These are phyloP conservation scores for Emericellopsis terricola DNA, from an alignment of 495 filamentous ascomycete species.

Conservation along the genomic window DNA sequence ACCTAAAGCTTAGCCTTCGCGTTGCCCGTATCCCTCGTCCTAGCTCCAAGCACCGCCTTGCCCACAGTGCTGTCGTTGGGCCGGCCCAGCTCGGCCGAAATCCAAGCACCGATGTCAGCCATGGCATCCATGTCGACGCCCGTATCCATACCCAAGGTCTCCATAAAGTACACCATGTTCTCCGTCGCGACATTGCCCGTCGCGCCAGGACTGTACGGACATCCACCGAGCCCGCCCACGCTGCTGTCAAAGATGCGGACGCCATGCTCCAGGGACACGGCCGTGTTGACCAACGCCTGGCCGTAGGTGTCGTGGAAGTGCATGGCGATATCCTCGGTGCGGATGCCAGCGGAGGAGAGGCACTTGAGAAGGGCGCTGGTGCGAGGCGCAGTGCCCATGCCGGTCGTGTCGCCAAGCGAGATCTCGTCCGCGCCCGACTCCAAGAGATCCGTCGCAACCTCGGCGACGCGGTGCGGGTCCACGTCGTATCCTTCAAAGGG, in stretches of 20 bases:
- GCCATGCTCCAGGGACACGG: slow-evolving; percentile 73
- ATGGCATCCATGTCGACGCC: slow-evolving; percentile 75
- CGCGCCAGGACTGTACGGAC: slow-evolving; percentile 83
- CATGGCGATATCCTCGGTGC: slow-evolving; percentile 65
- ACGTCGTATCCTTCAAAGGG: slow-evolving; percentile 86
- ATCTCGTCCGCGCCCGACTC: slow-evolving; percentile 97
- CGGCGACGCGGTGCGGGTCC: slow-evolving; percentile 57
- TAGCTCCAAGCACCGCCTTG: slow-evolving; percentile 51
- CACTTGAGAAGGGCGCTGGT: slow-evolving; percentile 53
- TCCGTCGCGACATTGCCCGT: slow-evolving; percentile 94
- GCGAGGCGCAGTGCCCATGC: slow-evolving; percentile 81
- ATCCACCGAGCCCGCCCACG: slow-evolving; percentile 83
- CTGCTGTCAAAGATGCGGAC: slow-evolving; percentile 79
- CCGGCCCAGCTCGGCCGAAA: slow-evolving; percentile 63
- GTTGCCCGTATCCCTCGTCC: slow-evolving; percentile 5
- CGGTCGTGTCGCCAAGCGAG: slow-evolving; percentile 84
- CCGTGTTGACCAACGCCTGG: slow-evolving; percentile 77
- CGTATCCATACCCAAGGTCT: slow-evolving; percentile 72
- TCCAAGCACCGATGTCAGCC: slow-evolving; percentile 75
- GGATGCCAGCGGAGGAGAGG: slow-evolving; percentile 56
- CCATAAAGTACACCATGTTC: slow-evolving; percentile 77
- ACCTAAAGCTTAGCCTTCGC: too few species aligned
- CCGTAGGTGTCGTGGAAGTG: slow-evolving; percentile 98
- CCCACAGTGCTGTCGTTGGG: slow-evolving; percentile 59
- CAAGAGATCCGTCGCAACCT: slow-evolving; percentile 63